Evolutionary conservation across 495 filamentous ascomycete genomes (phyloP).

Genomic region (Aspergillus nidulans): DNA sequence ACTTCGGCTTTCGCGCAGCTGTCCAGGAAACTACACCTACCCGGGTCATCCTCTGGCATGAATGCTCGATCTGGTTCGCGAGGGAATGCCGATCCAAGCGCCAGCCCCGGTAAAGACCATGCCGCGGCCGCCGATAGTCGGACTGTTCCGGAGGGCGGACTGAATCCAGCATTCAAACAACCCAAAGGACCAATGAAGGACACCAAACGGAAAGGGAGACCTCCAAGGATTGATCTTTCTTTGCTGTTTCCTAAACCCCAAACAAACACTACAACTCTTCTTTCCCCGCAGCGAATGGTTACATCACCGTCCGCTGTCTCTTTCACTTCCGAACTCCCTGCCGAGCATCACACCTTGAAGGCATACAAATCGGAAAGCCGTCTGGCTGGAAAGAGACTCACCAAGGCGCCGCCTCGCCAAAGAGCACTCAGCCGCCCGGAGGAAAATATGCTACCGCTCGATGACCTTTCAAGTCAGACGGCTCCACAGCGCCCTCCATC

Average conservation of each 20-base stretch:
- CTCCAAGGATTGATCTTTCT: constrained; percentile 42
- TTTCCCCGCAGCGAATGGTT: constrained; percentile 44
- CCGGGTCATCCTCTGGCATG: constrained; percentile 34
- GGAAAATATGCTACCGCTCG: background rate
- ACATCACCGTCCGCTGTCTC: constrained; percentile 43
- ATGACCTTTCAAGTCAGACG: constrained; percentile 13
- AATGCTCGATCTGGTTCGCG: constrained; percentile 37
- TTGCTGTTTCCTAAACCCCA: constrained; percentile 45
- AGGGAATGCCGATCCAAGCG: constrained; percentile 19
- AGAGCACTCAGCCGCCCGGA: background rate
- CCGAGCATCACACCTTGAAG: constrained; percentile 1
- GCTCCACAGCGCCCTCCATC: constrained; percentile 20
- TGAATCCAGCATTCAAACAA: constrained; percentile 23
- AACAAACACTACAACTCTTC: constrained; percentile 26
- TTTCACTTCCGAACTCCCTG: constrained; percentile 27
- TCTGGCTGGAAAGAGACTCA: constrained; percentile 19
- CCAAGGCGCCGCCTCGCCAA: constrained; percentile 24
- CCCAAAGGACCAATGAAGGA: constrained; percentile 27
- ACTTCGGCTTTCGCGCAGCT: constrained; percentile 24
- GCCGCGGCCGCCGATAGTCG: background rate
- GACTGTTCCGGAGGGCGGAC: constrained; percentile 12
- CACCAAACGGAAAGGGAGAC: constrained; percentile 39
- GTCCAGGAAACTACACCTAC: constrained; percentile 31
- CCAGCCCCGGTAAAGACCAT: background rate
- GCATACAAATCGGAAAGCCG: constrained; percentile 14